Evolutionary conservation across 1,284 basidiomycete species (phyloP).

Genomic region (Rhodotorula sp.): DNA sequence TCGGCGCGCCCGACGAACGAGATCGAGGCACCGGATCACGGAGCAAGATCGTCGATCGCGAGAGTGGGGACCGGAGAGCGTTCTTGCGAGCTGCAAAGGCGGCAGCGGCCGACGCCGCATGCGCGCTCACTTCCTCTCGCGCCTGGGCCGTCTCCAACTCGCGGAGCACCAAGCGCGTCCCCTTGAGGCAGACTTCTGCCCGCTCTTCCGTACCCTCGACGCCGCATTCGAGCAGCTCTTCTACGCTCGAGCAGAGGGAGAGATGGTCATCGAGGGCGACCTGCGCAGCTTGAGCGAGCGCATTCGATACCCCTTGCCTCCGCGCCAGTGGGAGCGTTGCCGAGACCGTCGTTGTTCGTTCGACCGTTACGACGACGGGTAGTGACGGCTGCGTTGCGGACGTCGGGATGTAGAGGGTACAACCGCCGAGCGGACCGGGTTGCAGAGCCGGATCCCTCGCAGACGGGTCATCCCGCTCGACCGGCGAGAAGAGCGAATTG

Average conservation of each 20-base stretch:
- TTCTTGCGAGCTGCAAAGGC: conserved; percentile 2
- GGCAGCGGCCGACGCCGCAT: conserved; percentile 9
- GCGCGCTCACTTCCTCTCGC: conserved; percentile 15
- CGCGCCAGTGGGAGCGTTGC: conserved; percentile 12
- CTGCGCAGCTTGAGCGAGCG: conserved; percentile 23
- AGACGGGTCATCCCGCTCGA: background rate
- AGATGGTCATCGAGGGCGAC: conserved; percentile 24
- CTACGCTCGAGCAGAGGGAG: conserved; percentile 25
- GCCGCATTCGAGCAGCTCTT: conserved; percentile 29
- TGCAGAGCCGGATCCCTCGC: conserved; percentile 15
- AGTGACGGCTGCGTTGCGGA: conserved; percentile 13
- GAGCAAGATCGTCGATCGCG: background rate
- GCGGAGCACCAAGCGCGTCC: conserved; percentile 18
- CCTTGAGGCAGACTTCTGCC: conserved; percentile 22
- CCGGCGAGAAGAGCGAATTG: conserved; percentile 16
- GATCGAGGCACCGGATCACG: background rate
- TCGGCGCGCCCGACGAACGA: background rate
- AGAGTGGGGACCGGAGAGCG: background rate
- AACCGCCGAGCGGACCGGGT: conserved; percentile 31
- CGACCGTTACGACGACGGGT: conserved; percentile 31
- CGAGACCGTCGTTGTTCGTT: conserved; percentile 14
- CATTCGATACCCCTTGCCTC: conserved; percentile 17
- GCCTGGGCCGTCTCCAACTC: conserved; percentile 22
- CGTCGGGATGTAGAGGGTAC: conserved; percentile 27
- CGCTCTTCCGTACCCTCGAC: conserved; percentile 20